Evolutionary conservation across 768 basidiomycete species (phyloP).

Genomic region (Mycena venus): DNA sequence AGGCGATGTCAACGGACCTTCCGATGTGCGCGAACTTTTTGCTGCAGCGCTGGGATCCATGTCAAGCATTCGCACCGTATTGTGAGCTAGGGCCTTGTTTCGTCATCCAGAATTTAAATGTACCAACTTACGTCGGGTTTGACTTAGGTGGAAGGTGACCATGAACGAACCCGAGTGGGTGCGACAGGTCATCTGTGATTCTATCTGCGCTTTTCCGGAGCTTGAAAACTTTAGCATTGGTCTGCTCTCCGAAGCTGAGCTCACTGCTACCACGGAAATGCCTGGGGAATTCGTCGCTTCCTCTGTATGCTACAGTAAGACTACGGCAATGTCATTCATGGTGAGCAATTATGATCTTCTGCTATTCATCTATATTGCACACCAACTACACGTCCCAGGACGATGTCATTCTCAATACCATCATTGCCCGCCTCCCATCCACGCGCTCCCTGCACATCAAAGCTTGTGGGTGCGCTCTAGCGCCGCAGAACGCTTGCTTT

Average conservation of each 20-base stretch:
- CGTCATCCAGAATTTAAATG: neutral
- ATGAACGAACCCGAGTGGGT: neutral
- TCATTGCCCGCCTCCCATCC: neutral
- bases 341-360: neutral
- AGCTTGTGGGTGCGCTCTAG: too few relatives aligned
- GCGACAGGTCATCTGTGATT: constrained; percentile 2
- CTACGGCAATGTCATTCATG: neutral
- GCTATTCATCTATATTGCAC: neutral
- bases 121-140: neutral
- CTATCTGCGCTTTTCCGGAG: neutral
- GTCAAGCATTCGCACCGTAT: neutral
- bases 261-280: neutral
- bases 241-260: neutral
- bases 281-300: neutral
- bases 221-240: neutral
- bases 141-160: neutral
- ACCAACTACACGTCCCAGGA: neutral
- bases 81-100: neutral
- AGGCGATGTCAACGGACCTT: neutral
- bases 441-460: too few relatives aligned
- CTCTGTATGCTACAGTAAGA: neutral
- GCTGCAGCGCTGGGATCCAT: neutral
- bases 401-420: neutral
- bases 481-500: too few relatives aligned
- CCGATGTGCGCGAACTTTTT: neutral